phyloP scores from a whole-genome alignment of 257 asterid genomes.

The Przewalskia tangutica region DNA sequence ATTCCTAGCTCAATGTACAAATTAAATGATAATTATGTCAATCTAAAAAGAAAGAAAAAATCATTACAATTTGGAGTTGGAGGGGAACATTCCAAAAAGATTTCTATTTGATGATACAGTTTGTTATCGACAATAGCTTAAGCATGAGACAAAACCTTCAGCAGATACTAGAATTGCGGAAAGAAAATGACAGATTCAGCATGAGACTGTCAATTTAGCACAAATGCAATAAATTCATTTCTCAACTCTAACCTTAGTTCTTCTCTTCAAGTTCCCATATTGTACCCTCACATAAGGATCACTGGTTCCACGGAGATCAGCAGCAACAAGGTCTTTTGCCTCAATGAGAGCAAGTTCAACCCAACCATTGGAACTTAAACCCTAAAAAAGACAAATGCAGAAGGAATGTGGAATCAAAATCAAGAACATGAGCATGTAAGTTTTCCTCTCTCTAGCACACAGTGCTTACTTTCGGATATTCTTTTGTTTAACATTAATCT shows the following conservation, averaged over 20 bases:
- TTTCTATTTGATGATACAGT: background rate
- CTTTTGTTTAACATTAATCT: background rate
- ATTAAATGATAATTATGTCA: no score
- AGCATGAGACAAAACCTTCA: background rate
- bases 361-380: slow-evolving; percentile 61
- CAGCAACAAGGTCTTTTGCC: slow-evolving; percentile 89
- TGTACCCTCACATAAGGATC: slow-evolving; percentile 93
- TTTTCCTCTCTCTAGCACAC: background rate
- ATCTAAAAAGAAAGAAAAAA: background rate
- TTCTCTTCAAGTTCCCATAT: slow-evolving; percentile 84
- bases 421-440: background rate
- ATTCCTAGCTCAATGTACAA: no score
- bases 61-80: background rate
- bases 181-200: background rate
- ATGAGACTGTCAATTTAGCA: background rate
- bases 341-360: slow-evolving; percentile 80
- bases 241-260: slow-evolving; percentile 55
- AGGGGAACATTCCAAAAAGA: background rate
- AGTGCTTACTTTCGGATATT: background rate
- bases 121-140: background rate
- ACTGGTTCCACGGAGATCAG: slow-evolving; percentile 96
- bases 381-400: slow-evolving; percentile 26
- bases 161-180: background rate
- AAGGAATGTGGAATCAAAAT: background rate
- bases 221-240: background rate